A percentile compares a stretch with the other conserved stretches of the same genome.
Evolutionary conservation across 495 filamentous ascomycete genomes (phyloP).

Genomic region (Pseudevernia furfuracea): DNA sequence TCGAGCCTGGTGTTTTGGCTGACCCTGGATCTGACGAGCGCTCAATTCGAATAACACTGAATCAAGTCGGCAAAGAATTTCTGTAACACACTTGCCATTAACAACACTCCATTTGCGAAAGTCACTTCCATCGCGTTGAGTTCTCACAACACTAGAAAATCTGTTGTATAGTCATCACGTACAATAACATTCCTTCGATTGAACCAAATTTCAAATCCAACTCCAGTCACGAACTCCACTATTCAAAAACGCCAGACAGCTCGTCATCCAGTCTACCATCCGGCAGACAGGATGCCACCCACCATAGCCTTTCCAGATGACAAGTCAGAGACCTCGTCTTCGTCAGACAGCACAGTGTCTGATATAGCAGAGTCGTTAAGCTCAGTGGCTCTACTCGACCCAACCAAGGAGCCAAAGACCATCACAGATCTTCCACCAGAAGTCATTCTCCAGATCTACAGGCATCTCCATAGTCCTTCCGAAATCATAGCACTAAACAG

Average conservation of each 20-base stretch:
- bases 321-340: neutral
- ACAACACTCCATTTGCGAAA: neutral
- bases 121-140: neutral
- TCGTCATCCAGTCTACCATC: neutral
- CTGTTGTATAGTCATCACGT: neutral
- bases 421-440: slow-evolving; percentile 10
- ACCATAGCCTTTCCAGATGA: neutral
- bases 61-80: neutral
- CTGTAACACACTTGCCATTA: too few species aligned
- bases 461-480: neutral
- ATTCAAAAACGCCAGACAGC: neutral
- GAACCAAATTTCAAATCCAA: neutral
- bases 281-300: neutral
- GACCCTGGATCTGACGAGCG: too few species aligned
- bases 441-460: slow-evolving; percentile 10
- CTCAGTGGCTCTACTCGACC: neutral
- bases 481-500: slow-evolving; percentile 1
- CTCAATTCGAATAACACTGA: neutral
- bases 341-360: neutral
- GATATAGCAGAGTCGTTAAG: neutral
- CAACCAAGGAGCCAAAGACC: neutral
- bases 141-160: neutral
- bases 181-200: neutral
- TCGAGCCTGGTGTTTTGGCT: too few species aligned
- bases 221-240: neutral